Base-by-base conservation (phyloP, 2,329 filamentous ascomycete species). In the Paecilomyces sp. region DNA sequence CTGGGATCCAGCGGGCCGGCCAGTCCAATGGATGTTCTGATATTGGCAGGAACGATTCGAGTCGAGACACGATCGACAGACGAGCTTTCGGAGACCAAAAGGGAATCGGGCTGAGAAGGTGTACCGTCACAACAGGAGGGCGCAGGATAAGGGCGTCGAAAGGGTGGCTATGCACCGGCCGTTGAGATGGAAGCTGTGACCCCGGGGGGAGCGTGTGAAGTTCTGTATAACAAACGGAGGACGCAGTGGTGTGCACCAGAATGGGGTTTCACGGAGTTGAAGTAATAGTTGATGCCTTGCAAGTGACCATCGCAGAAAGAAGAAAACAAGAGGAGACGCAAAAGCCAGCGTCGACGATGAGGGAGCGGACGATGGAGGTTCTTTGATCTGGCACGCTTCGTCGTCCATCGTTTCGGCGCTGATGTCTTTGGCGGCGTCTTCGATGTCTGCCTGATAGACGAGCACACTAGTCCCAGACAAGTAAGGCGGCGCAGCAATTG, bases 331-430 rank as follows among this genome's bases (percentile, higher is more conserved):
- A 41, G 2, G n/a, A n/a, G n/a, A 41, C 3, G 36, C 13, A 25
- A 22, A 53, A 22, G 13, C 51, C 9, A 22, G 51, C n/a, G 59
- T 58, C 41, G 59, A 61, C 41, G 59, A 61, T 57, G 61, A 57
- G 34, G 57, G 54, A 58, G 34, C 58, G 52, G 41, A 62, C 25
- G 31, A 57, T 53, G 56, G 60, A 58, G 60, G 56, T 62, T 15
- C 60, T 33, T 33, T 33, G 31, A 58, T 41, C 60, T 53, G 51
- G 51, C 51, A 53, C 50, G 22, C 13, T 30, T 24, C 4, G 22
- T 30, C 13, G 28, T 25, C 28, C 22, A 30, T 53, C 51, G 51
- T 6, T 22, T 30, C 51, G 51, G 51, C 51, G 18, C 51, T 53
- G 51, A 53, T 53, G 51, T 30, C 22, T 15, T 15, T 12, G 51